phyloP scores from a whole-genome alignment of 352 stramenopile species.

The Phytophthora ramorum region DNA sequence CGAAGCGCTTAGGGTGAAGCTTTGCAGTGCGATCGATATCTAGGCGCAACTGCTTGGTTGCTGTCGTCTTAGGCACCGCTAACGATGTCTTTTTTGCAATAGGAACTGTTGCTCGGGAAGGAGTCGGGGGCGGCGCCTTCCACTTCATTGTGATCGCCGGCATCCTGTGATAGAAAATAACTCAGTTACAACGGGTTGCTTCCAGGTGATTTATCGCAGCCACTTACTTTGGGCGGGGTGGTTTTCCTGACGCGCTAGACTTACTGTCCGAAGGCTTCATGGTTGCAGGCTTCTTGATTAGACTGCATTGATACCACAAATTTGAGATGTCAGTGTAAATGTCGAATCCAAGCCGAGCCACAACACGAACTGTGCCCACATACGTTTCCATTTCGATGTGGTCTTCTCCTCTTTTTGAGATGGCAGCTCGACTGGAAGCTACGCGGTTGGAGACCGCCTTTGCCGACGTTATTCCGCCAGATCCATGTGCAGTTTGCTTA shows the following conservation, averaged over 20 bases:
- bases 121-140: conserved; percentile 39
- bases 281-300: conserved; percentile 23
- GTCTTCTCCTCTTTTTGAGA: conserved; percentile 33
- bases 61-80: conserved; percentile 15
- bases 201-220: not conserved
- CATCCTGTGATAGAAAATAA: conserved; percentile 43
- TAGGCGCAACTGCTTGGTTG: conserved; percentile 22
- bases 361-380: not conserved
- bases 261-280: not conserved
- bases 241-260: conserved; percentile 2
- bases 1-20: conserved; percentile 72
- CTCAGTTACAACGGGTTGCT: not conserved
- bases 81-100: conserved; percentile 18
- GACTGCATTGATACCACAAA: conserved; percentile 3
- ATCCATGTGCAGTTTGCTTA: conserved; percentile 11
- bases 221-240: conserved; percentile 28
- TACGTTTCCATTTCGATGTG: conserved; percentile 57
- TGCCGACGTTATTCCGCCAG: conserved; percentile 18
- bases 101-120: conserved; percentile 6
- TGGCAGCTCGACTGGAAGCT: conserved; percentile 22
- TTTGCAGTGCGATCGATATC: conserved; percentile 51
- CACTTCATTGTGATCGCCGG: conserved; percentile 73
- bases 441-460: conserved; percentile 34
- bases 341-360: not conserved
- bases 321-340: conserved; percentile 1